phyloP scores from a whole-genome alignment of 768 basidiomycete genomes.

The Boletus rubropictus region DNA sequence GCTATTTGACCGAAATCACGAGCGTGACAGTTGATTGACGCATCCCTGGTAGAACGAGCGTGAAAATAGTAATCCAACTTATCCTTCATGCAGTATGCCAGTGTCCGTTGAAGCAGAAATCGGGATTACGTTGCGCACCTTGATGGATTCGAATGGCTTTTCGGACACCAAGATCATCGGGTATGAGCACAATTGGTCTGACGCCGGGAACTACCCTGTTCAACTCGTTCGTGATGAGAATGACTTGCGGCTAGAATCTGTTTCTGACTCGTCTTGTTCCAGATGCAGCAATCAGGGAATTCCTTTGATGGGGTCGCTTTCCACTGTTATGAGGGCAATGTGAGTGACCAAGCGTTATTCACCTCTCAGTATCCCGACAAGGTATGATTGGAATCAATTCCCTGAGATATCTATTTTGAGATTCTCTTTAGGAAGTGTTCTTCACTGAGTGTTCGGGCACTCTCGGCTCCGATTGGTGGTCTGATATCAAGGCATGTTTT shows the following conservation, averaged over 20 bases:
- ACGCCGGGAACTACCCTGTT: slow-evolving; percentile 58
- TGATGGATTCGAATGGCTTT: slow-evolving; percentile 62
- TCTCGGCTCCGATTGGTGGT: slow-evolving; percentile 71
- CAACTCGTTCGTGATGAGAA: slow-evolving; percentile 36
- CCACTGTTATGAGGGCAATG: slow-evolving; percentile 63
- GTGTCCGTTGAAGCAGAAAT: slow-evolving; percentile 54
- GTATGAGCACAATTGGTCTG: slow-evolving; percentile 71
- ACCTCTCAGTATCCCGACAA: slow-evolving; percentile 51
- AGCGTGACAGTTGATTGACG: not conserved
- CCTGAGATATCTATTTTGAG: not conserved
- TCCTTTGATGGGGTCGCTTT: slow-evolving; percentile 64
- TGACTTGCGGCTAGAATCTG: not conserved
- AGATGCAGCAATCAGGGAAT: slow-evolving; percentile 52
- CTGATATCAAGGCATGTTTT: slow-evolving; percentile 58
- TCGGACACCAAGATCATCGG: slow-evolving; percentile 58
- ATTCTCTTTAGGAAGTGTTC: slow-evolving; percentile 32
- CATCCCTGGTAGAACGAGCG: slow-evolving; percentile 43
- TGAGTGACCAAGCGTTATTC: slow-evolving; percentile 50
- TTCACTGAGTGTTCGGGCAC: slow-evolving; percentile 63
- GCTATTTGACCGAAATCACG: not conserved
- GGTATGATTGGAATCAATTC: slow-evolving; percentile 16
- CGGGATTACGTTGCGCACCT: slow-evolving; percentile 46
- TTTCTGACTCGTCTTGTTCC: slow-evolving; percentile 1
- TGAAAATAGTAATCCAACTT: slow-evolving; percentile 54
- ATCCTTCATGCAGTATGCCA: slow-evolving; percentile 58